Evolutionary conservation across 1,284 basidiomycete species (phyloP).

Genomic region (Neolentinus lepideus): DNA sequence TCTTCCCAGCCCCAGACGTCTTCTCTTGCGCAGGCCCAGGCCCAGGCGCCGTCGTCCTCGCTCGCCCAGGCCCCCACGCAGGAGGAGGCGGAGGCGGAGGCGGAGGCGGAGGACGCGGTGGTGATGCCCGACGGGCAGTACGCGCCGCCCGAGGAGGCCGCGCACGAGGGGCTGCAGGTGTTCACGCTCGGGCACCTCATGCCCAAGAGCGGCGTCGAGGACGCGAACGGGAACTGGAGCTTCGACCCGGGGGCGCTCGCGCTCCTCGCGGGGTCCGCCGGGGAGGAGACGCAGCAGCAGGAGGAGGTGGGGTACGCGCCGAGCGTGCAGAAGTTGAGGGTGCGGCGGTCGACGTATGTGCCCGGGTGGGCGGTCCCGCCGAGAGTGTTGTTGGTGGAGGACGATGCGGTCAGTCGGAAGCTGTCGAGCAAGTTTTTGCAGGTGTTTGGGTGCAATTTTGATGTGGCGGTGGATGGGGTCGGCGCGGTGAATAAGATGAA

Average conservation of each 20-base stretch:
- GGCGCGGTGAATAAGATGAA: constrained; percentile 96
- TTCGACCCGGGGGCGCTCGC: constrained; percentile 32
- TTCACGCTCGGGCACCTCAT: constrained; percentile 79
- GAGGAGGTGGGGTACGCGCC: constrained; percentile 10
- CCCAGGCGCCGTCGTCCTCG: neutral
- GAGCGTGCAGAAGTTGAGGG: constrained; percentile 45
- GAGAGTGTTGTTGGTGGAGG: constrained; percentile 87
- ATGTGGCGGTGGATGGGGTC: constrained; percentile 93
- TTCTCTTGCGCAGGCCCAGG: neutral
- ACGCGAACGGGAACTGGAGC: constrained; percentile 51
- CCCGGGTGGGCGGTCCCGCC: constrained; percentile 88
- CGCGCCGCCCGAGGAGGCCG: constrained; percentile 5
- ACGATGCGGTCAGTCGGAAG: constrained; percentile 87
- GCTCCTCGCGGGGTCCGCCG: constrained; percentile 1
- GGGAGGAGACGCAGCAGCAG: constrained; percentile 5
- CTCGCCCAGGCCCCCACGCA: neutral
- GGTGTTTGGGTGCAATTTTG: constrained; percentile 92
- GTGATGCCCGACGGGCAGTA: constrained; percentile 2
- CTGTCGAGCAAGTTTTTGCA: constrained; percentile 91
- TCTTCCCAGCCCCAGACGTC: constrained; percentile 18
- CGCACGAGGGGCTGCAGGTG: constrained; percentile 67
- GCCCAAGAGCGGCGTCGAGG: constrained; percentile 46
- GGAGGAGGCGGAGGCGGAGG: neutral
- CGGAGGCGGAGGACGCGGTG: neutral
- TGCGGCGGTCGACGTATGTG: constrained; percentile 72